Base-by-base conservation (phyloP, 495 filamentous ascomycete genomes). In the Massariosphaeria phaeospora region DNA sequence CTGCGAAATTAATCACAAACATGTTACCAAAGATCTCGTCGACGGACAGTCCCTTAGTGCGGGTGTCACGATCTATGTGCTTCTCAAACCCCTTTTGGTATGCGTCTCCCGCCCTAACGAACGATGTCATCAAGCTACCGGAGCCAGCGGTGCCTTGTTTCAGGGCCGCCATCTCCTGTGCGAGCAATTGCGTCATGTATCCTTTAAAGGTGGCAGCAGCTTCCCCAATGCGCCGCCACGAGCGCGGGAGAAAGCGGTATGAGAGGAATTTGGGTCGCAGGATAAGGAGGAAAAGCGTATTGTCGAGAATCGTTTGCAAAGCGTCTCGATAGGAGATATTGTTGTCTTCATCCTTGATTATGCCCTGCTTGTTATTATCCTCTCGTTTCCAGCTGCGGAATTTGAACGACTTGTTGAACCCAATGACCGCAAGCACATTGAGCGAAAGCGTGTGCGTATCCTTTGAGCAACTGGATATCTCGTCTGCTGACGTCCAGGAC, bases 1-100 rank as follows among this genome's bases (percentile, higher is more conserved):
- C 63, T 9, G 63, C 63, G 11, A 66, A 20, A 25, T 57, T 59
- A 41, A 63, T 63, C 20, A 66, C 55, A 48, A 66, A 66, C 3
- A 66, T 27, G 29, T 62, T 65, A 2, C 62, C 62, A n/a, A 52
- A 59, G 34, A 65, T 58, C 48, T 61, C 62, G n/a, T 59, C 58
- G 49, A 59, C 54, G 1, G 38, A 48, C 17, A 64, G 24, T 15
- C 53, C 29, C 51, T n/a, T 60, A 35, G 20, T 60, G 44, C 10
- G 52, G 55, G 10, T n/a, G 57, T 48, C 17, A 54, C 47, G 35
- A 65, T 55, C 29, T 62, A 38, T 5, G 62, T 55, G 36, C 50
- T 55, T n/a, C 62, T 58, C 0, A 65, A 44, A 56, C 62, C 59
- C 13, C 38, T 44, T 42, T 58, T 57, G 1, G 47, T 4, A 33